These are phyloP conservation scores for Fraxinus xanthoxyloides DNA, from an alignment of 305 asterid genomes.

Conservation along the genomic window DNA sequence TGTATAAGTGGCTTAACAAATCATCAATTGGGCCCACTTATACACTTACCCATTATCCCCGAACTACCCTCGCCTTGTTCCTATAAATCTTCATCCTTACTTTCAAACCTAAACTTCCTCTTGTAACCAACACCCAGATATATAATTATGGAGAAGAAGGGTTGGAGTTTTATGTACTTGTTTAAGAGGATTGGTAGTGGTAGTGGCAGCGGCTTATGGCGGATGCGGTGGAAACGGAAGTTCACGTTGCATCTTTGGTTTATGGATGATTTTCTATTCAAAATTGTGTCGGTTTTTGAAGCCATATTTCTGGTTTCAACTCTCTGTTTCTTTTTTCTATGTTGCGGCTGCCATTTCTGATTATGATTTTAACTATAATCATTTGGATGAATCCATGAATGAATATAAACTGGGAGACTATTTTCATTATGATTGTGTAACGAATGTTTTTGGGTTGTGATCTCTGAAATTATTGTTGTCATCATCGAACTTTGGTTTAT, in stretches of 20 bases:
- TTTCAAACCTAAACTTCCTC: slow-evolving; percentile 1
- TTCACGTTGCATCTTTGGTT: slow-evolving; percentile 66
- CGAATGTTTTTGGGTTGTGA: too few species aligned
- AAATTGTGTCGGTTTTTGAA: slow-evolving; percentile 60
- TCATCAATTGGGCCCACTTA: not conserved
- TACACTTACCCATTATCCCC: slow-evolving; percentile 21
- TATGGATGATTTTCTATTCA: slow-evolving; percentile 60
- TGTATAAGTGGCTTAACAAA: too few species aligned
- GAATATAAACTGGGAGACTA: not conserved
- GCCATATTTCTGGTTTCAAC: slow-evolving; percentile 55
- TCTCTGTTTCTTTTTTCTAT: slow-evolving; percentile 70
- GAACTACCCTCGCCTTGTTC: slow-evolving; percentile 14
- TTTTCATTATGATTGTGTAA: too few species aligned
- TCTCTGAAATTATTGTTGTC: not conserved
- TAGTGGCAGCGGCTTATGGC: slow-evolving; percentile 25
- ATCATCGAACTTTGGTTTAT: not conserved
- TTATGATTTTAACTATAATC: not conserved
- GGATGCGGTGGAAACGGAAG: slow-evolving; percentile 62
- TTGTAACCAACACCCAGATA: slow-evolving; percentile 16
- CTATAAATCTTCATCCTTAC: slow-evolving; percentile 15
- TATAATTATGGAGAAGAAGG: slow-evolving; percentile 39
- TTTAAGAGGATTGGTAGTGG: slow-evolving; percentile 40
- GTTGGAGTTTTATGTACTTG: slow-evolving; percentile 35
- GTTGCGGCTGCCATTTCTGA: slow-evolving; percentile 86
- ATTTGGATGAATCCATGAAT: not conserved